phyloP scores from a whole-genome alignment of 2,329 filamentous ascomycete species.

The Botrytis medusae region DNA sequence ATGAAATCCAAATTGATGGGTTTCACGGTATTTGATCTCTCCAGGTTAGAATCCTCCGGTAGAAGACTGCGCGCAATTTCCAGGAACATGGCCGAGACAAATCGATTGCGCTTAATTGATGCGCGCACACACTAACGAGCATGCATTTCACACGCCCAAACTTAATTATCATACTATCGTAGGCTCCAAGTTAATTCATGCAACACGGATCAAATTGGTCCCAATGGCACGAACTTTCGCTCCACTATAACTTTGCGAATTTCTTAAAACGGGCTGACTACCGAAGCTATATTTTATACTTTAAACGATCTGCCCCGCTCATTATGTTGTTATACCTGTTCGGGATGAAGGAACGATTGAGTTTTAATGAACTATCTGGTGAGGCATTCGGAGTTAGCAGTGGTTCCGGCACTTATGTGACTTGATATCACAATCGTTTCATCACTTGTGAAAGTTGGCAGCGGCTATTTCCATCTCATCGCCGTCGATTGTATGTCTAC shows the following conservation, averaged over 20 bases:
- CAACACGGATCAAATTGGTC: not conserved
- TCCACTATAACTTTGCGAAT: not conserved
- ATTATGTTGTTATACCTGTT: not conserved
- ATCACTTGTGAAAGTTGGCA: not conserved
- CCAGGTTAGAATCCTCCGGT: constrained; percentile 4
- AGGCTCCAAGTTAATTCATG: not conserved
- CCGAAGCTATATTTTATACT: not conserved
- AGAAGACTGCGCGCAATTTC: not conserved
- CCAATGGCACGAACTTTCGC: not conserved
- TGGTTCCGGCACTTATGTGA: not conserved
- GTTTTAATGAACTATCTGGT: not conserved
- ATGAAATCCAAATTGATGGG: not conserved
- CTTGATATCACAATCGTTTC: not conserved
- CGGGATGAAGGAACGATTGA: not conserved
- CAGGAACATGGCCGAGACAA: not conserved
- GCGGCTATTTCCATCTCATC: not conserved
- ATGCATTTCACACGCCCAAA: not conserved
- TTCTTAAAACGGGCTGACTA: not conserved
- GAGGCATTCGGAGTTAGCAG: not conserved
- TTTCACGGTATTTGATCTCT: not conserved
- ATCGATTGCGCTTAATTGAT: not conserved
- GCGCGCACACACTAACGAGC: not conserved
- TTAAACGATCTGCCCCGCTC: not conserved
- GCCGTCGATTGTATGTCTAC: not conserved
- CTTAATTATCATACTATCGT: not conserved